A percentile compares a stretch with the other conserved stretches of the same genome.
phyloP scores from a whole-genome alignment of 2,329 filamentous ascomycete genomes.

The Trichoderma sp. region DNA sequence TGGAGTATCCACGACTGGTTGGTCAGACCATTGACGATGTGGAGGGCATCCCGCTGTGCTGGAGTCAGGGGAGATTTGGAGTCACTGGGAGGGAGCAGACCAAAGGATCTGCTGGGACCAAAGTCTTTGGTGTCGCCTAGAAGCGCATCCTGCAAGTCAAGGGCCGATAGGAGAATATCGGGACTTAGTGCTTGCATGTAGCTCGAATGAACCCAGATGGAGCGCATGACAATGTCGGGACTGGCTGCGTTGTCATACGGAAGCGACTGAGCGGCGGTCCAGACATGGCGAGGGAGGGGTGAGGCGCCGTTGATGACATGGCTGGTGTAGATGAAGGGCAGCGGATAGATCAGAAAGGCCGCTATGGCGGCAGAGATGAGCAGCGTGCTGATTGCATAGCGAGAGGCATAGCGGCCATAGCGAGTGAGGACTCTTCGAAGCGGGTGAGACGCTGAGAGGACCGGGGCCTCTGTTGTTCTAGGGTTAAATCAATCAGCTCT shows the following conservation, averaged over 20 bases:
- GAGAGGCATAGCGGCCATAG: conserved; percentile 68
- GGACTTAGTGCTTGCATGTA: conserved; percentile 74
- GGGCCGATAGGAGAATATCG: conserved; percentile 62
- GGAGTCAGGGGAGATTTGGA: conserved; percentile 41
- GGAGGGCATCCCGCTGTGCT: conserved; percentile 52
- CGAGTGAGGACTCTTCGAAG: conserved; percentile 63
- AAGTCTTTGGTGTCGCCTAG: conserved; percentile 61
- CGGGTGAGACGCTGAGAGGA: conserved; percentile 62
- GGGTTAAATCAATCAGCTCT: background rate
- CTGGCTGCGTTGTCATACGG: conserved; percentile 48
- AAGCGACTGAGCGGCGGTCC: conserved; percentile 70
- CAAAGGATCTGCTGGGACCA: conserved; percentile 43
- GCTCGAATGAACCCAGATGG: conserved; percentile 76
- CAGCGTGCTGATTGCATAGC: conserved; percentile 72
- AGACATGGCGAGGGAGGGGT: conserved; percentile 74
- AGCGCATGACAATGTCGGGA: conserved; percentile 77
- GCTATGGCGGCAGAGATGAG: conserved; percentile 71
- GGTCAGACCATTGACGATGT: conserved; percentile 58
- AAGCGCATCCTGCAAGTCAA: conserved; percentile 68
- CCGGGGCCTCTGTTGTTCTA: conserved; percentile 73
- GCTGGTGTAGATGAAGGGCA: conserved; percentile 71
- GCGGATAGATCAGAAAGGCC: conserved; percentile 69
- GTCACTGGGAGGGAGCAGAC: conserved; percentile 26
- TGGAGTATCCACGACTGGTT: conserved; percentile 74
- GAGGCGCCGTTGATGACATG: conserved; percentile 70